phyloP scores from a whole-genome alignment of 768 basidiomycete species.

The Lentinula sp. region DNA sequence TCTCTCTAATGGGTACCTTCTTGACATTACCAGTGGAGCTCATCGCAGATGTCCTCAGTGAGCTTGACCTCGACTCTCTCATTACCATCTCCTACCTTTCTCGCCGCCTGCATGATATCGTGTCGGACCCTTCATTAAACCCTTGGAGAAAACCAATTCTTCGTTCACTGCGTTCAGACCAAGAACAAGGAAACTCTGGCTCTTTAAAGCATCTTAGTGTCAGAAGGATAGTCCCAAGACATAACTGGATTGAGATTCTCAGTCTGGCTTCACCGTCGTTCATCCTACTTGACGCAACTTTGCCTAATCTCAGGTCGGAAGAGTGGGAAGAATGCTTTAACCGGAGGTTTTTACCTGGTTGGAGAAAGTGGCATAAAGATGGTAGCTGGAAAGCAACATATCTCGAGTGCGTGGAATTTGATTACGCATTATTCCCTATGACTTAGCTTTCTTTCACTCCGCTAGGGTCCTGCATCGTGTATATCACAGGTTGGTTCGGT shows the following conservation, averaged over 20 bases:
- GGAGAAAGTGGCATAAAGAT: conserved; percentile 64
- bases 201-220: conserved; percentile 54
- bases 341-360: conserved; percentile 71
- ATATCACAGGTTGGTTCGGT: conserved; percentile 37
- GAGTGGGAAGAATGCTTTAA: conserved; percentile 78
- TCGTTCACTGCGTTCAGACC: conserved; percentile 38
- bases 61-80: conserved; percentile 60
- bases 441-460: conserved; percentile 6
- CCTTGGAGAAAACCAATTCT: conserved; percentile 73
- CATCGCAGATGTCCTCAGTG: conserved; percentile 62
- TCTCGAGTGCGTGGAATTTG: conserved; percentile 44
- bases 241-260: conserved; percentile 77
- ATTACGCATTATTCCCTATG: not conserved
- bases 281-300: conserved; percentile 59
- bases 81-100: conserved; percentile 57
- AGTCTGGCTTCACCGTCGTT: conserved; percentile 55
- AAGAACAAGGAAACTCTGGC: conserved; percentile 33
- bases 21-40: conserved; percentile 72
- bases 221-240: conserved; percentile 57
- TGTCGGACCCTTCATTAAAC: conserved; percentile 60
- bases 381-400: conserved; percentile 59
- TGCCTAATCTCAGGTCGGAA: conserved; percentile 56
- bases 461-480: conserved; percentile 54
- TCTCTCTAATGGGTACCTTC: conserved; percentile 17
- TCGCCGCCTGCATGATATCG: conserved; percentile 47